Evolutionary conservation across 192 early-diverging fungal genomes (phyloP), one percentile per base, ranked within the genome.

Genomic region (Backusella macrospora): DNA sequence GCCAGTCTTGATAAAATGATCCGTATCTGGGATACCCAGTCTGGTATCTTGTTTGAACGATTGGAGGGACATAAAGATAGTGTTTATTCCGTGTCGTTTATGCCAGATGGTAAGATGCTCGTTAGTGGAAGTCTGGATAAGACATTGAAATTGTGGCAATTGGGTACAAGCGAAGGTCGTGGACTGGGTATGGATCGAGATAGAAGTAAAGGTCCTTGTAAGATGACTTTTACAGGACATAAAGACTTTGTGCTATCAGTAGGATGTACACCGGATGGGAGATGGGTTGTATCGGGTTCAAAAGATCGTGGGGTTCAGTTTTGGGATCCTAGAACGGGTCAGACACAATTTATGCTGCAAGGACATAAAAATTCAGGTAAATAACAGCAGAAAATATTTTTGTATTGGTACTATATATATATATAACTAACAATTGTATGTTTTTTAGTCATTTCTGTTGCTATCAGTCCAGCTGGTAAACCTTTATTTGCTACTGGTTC

Each of bases 221-320:
- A 85, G 48, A 69, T 70, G 47, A 84, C 83, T 0, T 86, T 86
- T 49, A 82, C 65, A 1, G 89, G 85, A 18, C 93, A 95, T 72
- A 85, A 92, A 81, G 97, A 99, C 84, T 99, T 96, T 93, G 97
- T 99, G 14, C 86, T 99, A 34, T 96, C 94, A 0, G 97, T 99
- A 10, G 96, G 94, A 0, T 93, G 89, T 55, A 90, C 92, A 47
- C 89, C 92, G 0, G 90, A 92, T 78, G 92, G 89, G 63, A 90
- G 94, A 77, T 98, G 95, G 94, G 90, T 97, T 14, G 92, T 96
- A 18, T 92, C 92, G 72, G 94, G 95, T 44, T 92, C 92, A 78
- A 96, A 99, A 80, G 96, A 98, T 80, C 90, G 96, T 71, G 88
- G 87, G 15, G 95, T 99, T 63, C 95, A 94, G 69, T 95, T 98